A percentile compares a stretch with the other conserved stretches of the same genome.
phyloP scores from a whole-genome alignment of 2,329 filamentous ascomycete species.

The Dothistroma pini region DNA sequence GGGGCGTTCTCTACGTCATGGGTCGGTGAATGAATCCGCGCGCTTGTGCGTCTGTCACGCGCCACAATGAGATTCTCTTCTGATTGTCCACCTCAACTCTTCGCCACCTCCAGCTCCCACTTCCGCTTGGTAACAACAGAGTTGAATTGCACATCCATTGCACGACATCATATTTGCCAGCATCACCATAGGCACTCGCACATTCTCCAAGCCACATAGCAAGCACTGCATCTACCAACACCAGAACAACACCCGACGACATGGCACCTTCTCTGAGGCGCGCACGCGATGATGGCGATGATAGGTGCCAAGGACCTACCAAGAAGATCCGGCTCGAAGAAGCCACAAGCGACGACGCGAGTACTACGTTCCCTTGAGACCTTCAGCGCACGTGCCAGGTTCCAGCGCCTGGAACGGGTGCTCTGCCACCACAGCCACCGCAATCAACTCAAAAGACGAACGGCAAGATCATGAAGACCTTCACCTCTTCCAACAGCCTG shows the following conservation, averaged over 20 bases:
- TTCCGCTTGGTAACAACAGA: neutral
- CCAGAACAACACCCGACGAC: neutral
- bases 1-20: neutral
- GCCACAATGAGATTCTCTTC: neutral
- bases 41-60: neutral
- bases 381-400: neutral
- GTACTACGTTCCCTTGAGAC: neutral
- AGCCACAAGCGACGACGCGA: neutral
- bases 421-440: neutral
- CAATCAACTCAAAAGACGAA: neutral
- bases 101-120: neutral
- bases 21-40: neutral
- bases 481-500: neutral
- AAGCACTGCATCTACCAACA: neutral
- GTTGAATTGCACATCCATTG: neutral
- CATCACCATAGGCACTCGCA: neutral
- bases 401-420: neutral
- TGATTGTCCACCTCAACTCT: neutral
- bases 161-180: neutral
- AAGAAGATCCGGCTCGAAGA: neutral
- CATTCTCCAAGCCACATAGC: neutral
- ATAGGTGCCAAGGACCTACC: neutral
- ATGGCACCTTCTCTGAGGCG: neutral
- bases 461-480: neutral
- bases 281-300: neutral